These are phyloP conservation scores for Gaultheria prostrata DNA, from an alignment of 148 eudicot species.

Conservation along the genomic window DNA sequence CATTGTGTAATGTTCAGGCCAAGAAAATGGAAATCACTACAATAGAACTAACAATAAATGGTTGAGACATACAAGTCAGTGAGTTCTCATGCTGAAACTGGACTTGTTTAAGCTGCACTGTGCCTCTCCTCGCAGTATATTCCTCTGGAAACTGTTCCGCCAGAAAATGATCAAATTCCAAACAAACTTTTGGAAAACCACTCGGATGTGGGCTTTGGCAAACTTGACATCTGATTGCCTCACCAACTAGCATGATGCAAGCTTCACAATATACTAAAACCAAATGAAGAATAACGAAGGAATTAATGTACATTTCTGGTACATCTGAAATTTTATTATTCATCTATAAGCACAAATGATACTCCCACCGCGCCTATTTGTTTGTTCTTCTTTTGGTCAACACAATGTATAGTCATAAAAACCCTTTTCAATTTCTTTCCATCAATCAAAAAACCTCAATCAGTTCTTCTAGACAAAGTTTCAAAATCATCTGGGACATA, in stretches of 20 bases:
- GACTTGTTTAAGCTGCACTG: slow-evolving; percentile 30
- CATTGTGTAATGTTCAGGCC: background rate
- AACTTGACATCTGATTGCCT: slow-evolving; percentile 49
- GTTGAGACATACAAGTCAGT: slow-evolving; percentile 38
- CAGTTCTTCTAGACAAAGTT: background rate
- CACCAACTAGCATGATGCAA: slow-evolving; percentile 56
- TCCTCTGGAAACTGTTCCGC: slow-evolving; percentile 58
- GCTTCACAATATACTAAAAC: slow-evolving; percentile 56
- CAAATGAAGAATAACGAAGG: background rate
- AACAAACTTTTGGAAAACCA: slow-evolving; percentile 60
- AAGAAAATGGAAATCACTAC: background rate
- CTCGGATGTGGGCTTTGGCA: slow-evolving; percentile 64
- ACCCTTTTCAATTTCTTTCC: background rate
- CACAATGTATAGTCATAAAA: background rate
- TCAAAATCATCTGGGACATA: background rate
- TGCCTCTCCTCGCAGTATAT: slow-evolving; percentile 40
- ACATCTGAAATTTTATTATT: background rate
- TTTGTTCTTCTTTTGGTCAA: background rate
- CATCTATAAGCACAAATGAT: background rate
- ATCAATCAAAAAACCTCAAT: background rate
- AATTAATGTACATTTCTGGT: background rate
- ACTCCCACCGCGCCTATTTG: background rate
- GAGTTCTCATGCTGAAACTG: slow-evolving; percentile 36
- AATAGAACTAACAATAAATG: background rate
- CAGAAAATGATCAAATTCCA: slow-evolving; percentile 64